Percentiles rank a stretch among this genome's conserved stretches.
phyloP scores from a whole-genome alignment of 2,329 filamentous ascomycete species.

The Ophiostoma sp. region DNA sequence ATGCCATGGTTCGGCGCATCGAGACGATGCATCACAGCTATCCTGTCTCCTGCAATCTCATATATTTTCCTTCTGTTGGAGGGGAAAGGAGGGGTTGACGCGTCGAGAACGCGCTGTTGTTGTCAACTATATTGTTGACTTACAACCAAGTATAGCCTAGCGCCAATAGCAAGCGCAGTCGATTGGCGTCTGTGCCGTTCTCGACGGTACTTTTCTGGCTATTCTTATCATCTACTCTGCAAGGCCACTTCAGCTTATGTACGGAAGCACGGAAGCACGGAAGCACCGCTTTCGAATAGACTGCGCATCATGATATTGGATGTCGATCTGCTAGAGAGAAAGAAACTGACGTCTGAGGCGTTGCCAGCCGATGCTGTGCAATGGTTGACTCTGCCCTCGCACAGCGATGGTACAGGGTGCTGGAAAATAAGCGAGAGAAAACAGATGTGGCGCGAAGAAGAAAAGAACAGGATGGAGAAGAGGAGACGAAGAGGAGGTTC shows the following conservation, averaged over 20 bases:
- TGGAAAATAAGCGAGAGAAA: constrained; percentile 9
- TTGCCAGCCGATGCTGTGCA: neutral
- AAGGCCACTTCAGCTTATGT: too few species aligned
- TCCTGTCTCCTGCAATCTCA: neutral
- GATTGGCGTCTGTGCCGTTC: neutral
- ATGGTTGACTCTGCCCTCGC: neutral
- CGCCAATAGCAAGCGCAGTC: neutral
- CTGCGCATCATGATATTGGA: too few species aligned
- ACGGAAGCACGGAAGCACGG: too few species aligned
- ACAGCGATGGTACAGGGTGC: constrained; percentile 12
- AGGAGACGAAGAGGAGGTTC: neutral
- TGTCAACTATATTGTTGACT: constrained; percentile 19
- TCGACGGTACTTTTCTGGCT: neutral
- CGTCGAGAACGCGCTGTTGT: constrained; percentile 21
- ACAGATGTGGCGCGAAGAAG: neutral
- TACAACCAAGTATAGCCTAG: constrained; percentile 20
- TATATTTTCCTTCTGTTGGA: neutral
- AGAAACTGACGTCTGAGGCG: neutral
- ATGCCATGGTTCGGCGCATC: neutral
- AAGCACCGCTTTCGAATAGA: too few species aligned
- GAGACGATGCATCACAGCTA: neutral
- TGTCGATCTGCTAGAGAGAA: too few species aligned
- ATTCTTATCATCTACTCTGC: too few species aligned
- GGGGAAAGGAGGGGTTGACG: constrained; percentile 13
- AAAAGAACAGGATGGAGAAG: neutral